Base-by-base conservation (phyloP, 1,284 basidiomycete genomes). In the Boletus putidus region DNA sequence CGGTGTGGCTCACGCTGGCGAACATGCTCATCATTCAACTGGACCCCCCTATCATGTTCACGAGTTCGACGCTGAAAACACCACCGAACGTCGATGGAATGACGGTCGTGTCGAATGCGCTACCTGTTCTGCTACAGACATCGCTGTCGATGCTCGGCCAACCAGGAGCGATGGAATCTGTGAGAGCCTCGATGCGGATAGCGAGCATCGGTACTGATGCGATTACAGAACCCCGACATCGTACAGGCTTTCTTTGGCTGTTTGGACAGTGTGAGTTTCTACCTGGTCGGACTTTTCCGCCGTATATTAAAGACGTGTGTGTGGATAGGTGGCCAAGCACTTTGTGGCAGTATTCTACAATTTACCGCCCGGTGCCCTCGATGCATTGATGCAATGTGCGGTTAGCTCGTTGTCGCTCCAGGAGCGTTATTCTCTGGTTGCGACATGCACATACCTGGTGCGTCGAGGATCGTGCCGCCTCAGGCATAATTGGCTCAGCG, bases 171-270 rank as follows among this genome's bases (percentile, higher is more conserved):
- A 91, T 94, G 88, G 83, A 86, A 66, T 79, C 80, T 59, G 91
- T 91, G 65, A 61, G 88, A 50, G 16, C 6, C 3, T 31, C 6
- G 35, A 51, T 40, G n/a, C 7, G 11, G 14, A 18, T 29, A 10
- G 16, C 23, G 45, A 36, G 42, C 16, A 23, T 31, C 11, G 16
- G 31, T 21, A 15, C 58, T 72, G 49, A 71, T 39, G 6, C 39
- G 29, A 27, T 56, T 36, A 9, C 53, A 91, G 88, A 91, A 95
- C 68, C 93, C 94, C 0, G 94, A 96, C 70, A 84, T 96, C 29
- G 91, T 93, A 3, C 92, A 94, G 70, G 87, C 86, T 29, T 94
- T 94, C 74, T 96, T 94, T 75, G 82, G 82, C 31, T 94, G 87
- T 68, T 82, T 90, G 77, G 88, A 91, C 53, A 79, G 81, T 52